phyloP scores from a whole-genome alignment of 2,329 filamentous ascomycete species.

The Zalaria sp. region DNA sequence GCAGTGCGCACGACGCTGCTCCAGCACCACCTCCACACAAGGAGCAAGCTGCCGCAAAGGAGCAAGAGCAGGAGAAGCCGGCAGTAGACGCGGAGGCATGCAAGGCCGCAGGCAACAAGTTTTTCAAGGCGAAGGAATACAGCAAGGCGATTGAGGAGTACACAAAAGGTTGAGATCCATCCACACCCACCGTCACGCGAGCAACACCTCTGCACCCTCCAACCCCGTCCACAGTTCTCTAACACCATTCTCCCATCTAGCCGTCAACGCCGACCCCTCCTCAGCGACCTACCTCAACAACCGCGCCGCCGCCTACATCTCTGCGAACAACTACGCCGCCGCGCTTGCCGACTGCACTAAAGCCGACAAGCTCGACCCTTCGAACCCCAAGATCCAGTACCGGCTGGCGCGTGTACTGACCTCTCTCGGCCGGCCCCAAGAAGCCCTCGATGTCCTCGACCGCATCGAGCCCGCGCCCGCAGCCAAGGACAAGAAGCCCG shows the following conservation, averaged over 20 bases:
- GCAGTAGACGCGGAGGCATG: slow-evolving; percentile 74
- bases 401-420: slow-evolving; percentile 84
- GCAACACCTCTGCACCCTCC: no score
- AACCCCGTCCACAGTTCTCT: no score
- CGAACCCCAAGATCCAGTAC: slow-evolving; percentile 77
- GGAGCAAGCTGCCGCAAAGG: slow-evolving; percentile 22
- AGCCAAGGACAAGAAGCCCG: slow-evolving; percentile 71
- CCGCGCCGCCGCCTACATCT: slow-evolving; percentile 87
- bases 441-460: slow-evolving; percentile 70
- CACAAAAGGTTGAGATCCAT: slow-evolving; percentile 57
- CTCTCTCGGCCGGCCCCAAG: slow-evolving; percentile 68
- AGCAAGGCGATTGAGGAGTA: slow-evolving; percentile 81
- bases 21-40: slow-evolving; percentile 62
- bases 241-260: slow-evolving; percentile 32
- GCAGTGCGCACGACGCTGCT: slow-evolving; percentile 29
- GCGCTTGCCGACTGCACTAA: slow-evolving; percentile 78
- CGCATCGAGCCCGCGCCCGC: slow-evolving; percentile 70
- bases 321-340: slow-evolving; percentile 60
- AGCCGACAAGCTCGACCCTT: slow-evolving; percentile 69
- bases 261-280: slow-evolving; percentile 72
- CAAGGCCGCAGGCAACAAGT: slow-evolving; percentile 89
- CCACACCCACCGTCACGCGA: neutral
- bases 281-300: slow-evolving; percentile 89
- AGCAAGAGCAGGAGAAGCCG: slow-evolving; percentile 12
- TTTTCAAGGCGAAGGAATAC: slow-evolving; percentile 92